Percentiles rank a stretch among this genome's conserved stretches.
Evolutionary conservation across 2,329 filamentous ascomycete genomes (phyloP).

Genomic region (Talaromyces pinophilus): DNA sequence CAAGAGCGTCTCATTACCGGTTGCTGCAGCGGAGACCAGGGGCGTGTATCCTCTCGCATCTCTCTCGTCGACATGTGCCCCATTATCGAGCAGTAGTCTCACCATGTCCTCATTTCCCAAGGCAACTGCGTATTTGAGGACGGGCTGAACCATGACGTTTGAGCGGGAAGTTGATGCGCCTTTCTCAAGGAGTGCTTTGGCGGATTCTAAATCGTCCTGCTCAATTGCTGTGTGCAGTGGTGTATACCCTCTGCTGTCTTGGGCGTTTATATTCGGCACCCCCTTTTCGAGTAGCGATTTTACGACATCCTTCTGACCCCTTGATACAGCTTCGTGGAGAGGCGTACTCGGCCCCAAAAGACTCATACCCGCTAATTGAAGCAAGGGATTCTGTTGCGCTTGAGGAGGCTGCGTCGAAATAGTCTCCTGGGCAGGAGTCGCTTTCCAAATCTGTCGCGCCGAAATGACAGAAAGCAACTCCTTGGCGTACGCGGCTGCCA

Average conservation of each 20-base stretch:
- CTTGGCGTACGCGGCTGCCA: constrained; percentile 23
- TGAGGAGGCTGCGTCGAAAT: background rate
- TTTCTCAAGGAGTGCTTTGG: constrained; percentile 5
- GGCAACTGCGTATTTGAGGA: background rate
- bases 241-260: constrained; percentile 11
- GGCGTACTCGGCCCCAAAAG: constrained; percentile 1
- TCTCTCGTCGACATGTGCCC: constrained; percentile 8
- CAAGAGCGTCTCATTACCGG: constrained; percentile 1
- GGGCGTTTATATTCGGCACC: background rate
- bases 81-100: constrained; percentile 1
- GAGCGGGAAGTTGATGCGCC: background rate
- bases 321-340: constrained; percentile 8
- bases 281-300: constrained; percentile 2
- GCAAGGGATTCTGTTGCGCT: constrained; percentile 4
- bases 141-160: background rate
- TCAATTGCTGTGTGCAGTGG: constrained; percentile 4
- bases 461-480: constrained; percentile 15
- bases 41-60: constrained; percentile 13
- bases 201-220: constrained; percentile 4
- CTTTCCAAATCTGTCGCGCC: constrained; percentile 13
- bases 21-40: background rate
- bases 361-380: constrained; percentile 11
- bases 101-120: constrained; percentile 11
- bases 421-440: background rate
- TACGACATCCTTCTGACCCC: constrained; percentile 1